Evolutionary conservation across 2,329 filamentous ascomycete genomes (phyloP), one percentile per base, ranked within the genome.

Genomic region (Scedosporium minutisporum): DNA sequence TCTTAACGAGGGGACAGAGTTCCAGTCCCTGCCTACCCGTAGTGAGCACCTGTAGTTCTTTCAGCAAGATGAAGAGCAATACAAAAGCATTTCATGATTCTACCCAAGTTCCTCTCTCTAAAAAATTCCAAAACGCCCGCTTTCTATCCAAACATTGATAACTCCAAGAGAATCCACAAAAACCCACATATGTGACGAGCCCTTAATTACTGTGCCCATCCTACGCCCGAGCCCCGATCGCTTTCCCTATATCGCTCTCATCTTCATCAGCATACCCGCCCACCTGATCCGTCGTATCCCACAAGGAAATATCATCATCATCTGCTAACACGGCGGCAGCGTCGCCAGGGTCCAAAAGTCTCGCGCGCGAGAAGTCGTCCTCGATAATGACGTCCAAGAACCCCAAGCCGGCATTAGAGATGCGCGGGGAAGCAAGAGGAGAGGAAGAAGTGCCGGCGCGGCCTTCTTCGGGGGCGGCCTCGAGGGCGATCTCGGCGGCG

Each of bases 221-320:
- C 23, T 25, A 14, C 23, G 18, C 18, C 21, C 51, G 23, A 6
- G 18, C 3, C 7, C 27, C 44, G 7, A 55, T 61, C 16, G 14
- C 44, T 21, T 53, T 38, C 10, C 59, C 59, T 38, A 23, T 51
- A 10, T 27, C 44, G 12, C 44, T 33, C 42, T 51, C 59, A 41
- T 57, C 60, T n/a, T 51, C 53, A 57, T 57, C 51, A 18, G 6
- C 27, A 51, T 55, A 55, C 12, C 51, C 16, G 9, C 9, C 48
- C 48, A 23, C 53, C 55, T 63, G 64, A 42, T 62, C 65, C 21
- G 63, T 66, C 3, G 65, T 73, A 23, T 80, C 81, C 83, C 83
- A 86, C 21, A 85, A 71, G 33, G 82, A 84, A 62, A 85, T 80
- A 65, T 85, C 82, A 63, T 86, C 82, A 58, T 85, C 82, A 58